Evolutionary conservation across 768 basidiomycete genomes (phyloP).

Genomic region (Leccinum variicolor): DNA sequence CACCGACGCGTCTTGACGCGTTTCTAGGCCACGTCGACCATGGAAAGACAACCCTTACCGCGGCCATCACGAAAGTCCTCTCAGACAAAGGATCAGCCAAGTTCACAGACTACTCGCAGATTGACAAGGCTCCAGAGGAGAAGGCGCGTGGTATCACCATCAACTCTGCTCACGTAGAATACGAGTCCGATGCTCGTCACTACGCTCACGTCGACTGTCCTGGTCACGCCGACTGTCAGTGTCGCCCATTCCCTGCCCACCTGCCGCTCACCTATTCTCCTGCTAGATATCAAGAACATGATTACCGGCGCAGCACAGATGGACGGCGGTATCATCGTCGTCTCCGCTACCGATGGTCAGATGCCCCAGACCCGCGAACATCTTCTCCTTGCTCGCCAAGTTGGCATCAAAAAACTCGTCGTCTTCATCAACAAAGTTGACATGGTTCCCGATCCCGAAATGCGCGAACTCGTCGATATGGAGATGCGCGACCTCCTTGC

Average conservation of each 20-base stretch:
- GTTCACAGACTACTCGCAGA: slow-evolving; percentile 95
- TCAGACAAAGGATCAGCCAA: slow-evolving; percentile 66
- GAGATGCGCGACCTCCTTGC: slow-evolving; percentile 96
- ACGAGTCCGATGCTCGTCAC: slow-evolving; percentile 86
- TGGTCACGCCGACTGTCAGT: slow-evolving; percentile 90
- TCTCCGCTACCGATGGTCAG: slow-evolving; percentile 97
- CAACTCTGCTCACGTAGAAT: slow-evolving; percentile 98
- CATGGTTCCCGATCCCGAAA: slow-evolving; percentile 93
- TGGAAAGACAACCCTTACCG: slow-evolving; percentile 96
- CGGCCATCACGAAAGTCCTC: slow-evolving; percentile 93
- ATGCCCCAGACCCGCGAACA: slow-evolving; percentile 99
- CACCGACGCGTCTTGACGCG: slow-evolving; percentile 18
- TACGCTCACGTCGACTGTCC: slow-evolving; percentile 99
- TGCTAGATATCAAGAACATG: slow-evolving; percentile 92
- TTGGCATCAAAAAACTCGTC: slow-evolving; percentile 94
- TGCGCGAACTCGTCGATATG: slow-evolving; percentile 99
- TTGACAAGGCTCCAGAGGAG: slow-evolving; percentile 99
- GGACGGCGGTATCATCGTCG: slow-evolving; percentile 94
- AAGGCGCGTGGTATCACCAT: slow-evolving; percentile 99
- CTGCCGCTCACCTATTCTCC: slow-evolving; percentile 2
- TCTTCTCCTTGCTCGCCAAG: slow-evolving; percentile 94
- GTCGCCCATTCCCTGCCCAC: background rate
- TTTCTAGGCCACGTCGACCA: slow-evolving; percentile 87
- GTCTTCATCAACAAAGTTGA: slow-evolving; percentile 99
- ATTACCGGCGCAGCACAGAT: slow-evolving; percentile 98